These are phyloP conservation scores for Globisporangium recalcitrans DNA, from an alignment of 352 stramenopile species.

Conservation along the genomic window DNA sequence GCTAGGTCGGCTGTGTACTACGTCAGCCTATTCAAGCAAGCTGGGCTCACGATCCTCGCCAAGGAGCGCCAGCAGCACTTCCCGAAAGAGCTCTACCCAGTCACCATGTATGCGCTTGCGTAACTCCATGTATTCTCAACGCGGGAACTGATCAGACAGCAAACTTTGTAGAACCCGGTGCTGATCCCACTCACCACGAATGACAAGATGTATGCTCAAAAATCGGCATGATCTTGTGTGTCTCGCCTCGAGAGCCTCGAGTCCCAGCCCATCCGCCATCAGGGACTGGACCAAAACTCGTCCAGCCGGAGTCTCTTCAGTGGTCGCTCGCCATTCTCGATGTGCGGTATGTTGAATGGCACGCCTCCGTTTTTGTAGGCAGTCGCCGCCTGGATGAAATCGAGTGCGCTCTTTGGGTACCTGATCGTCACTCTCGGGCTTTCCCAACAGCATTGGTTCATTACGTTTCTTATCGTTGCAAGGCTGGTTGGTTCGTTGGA, in stretches of 20 bases:
- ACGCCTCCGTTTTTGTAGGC: not conserved
- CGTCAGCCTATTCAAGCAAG: slow-evolving; percentile 89
- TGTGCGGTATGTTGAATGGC: not conserved
- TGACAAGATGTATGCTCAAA: no score
- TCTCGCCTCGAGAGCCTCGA: not conserved
- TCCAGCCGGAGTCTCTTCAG: slow-evolving; percentile 27
- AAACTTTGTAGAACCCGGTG: not conserved
- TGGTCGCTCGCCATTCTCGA: no score
- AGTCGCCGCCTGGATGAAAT: not conserved
- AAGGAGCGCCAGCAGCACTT: slow-evolving; percentile 90
- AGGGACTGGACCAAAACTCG: slow-evolving; percentile 25
- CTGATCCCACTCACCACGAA: not conserved
- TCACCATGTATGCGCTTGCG: slow-evolving; percentile 91
- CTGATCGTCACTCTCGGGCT: no score
- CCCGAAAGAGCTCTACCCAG: slow-evolving; percentile 92
- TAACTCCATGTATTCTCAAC: slow-evolving; percentile 17
- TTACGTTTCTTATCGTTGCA: not conserved
- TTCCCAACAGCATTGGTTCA: not conserved
- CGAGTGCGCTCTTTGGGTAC: not conserved
- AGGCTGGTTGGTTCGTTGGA: not conserved
- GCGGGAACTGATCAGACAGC: not conserved
- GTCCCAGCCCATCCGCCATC: not conserved
- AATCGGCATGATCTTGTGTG: not conserved
- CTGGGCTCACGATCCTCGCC: slow-evolving; percentile 81
- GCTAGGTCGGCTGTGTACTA: slow-evolving; percentile 79